phyloP scores from a whole-genome alignment of 176 grass and related monocot species.

The Chloris gayana region DNA sequence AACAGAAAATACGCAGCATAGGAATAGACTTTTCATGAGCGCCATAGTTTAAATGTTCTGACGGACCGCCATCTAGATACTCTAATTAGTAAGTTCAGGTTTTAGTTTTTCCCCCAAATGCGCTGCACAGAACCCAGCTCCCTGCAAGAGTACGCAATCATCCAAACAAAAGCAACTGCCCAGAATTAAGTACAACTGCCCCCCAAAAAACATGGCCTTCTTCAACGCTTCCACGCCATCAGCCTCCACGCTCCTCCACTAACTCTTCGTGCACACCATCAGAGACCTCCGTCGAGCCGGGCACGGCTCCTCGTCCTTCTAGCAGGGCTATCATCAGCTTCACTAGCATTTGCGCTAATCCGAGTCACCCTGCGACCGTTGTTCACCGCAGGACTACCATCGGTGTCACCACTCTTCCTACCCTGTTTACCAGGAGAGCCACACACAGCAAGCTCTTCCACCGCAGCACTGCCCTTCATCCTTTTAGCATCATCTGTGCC shows the following conservation, averaged over 20 bases:
- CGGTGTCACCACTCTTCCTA: slow-evolving; percentile 24
- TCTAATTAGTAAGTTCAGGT: background rate
- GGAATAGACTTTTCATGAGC: background rate
- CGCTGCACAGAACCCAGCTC: too few relatives aligned
- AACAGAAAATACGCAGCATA: background rate
- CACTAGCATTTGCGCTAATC: background rate
- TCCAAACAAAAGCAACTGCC: background rate
- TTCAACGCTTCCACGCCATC: background rate
- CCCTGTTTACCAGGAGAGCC: slow-evolving; percentile 14
- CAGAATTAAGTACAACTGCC: background rate
- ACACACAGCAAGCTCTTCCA: slow-evolving; percentile 3
- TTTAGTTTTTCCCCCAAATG: too few relatives aligned
- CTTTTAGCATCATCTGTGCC: slow-evolving; percentile 19
- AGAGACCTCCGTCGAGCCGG: slow-evolving; percentile 27
- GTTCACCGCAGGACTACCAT: slow-evolving; percentile 10
- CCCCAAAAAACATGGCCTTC: slow-evolving; percentile 26
- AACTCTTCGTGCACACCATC: background rate
- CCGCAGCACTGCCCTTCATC: slow-evolving; percentile 10
- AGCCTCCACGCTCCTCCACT: background rate
- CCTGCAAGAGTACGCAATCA: too few relatives aligned
- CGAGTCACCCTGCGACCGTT: slow-evolving; percentile 3
- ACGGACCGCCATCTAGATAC: background rate
- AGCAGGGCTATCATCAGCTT: slow-evolving; percentile 18
- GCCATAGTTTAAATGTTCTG: background rate
- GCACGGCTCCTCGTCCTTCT: slow-evolving; percentile 35